Evolutionary conservation across 768 basidiomycete genomes (phyloP).

Genomic region (Suillus ampliporus): DNA sequence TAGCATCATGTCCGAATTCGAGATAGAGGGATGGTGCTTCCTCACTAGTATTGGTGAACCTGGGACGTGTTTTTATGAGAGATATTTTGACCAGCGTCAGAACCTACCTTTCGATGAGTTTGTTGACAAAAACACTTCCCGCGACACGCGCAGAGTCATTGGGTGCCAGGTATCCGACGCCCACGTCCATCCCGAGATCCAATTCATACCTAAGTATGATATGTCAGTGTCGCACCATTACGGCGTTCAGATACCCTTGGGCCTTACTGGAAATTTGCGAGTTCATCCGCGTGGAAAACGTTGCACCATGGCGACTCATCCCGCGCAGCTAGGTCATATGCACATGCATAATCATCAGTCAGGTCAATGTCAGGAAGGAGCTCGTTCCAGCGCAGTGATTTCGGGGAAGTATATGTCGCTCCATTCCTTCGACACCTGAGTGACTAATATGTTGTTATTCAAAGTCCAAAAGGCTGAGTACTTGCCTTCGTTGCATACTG

Average conservation of each 20-base stretch:
- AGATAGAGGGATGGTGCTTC: slow-evolving; percentile 41
- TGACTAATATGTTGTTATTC: neutral
- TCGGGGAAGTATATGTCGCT: slow-evolving; percentile 39
- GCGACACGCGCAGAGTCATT: slow-evolving; percentile 40
- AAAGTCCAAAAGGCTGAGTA: neutral
- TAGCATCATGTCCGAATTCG: slow-evolving; percentile 50
- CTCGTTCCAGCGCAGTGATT: slow-evolving; percentile 41
- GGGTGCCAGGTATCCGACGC: slow-evolving; percentile 42
- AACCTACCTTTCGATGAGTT: slow-evolving; percentile 44
- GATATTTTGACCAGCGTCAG: neutral
- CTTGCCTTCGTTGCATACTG: too few relatives aligned
- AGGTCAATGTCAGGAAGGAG: slow-evolving; percentile 41
- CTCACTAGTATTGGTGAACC: slow-evolving; percentile 42
- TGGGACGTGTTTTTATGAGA: slow-evolving; percentile 12
- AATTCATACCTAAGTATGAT: slow-evolving; percentile 41
- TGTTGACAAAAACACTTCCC: slow-evolving; percentile 45
- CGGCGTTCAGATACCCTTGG: slow-evolving; percentile 15
- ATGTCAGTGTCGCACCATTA: neutral
- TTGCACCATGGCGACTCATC: slow-evolving; percentile 47
- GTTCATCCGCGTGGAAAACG: slow-evolving; percentile 41
- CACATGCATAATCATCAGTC: slow-evolving; percentile 44
- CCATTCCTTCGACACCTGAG: slow-evolving; percentile 36
- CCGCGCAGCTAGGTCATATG: slow-evolving; percentile 45
- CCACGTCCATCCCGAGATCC: slow-evolving; percentile 43
- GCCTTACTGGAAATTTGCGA: slow-evolving; percentile 43